These are phyloP conservation scores for Solanum microdontum DNA, from an alignment of 257 asterid species.

Conservation along the genomic window DNA sequence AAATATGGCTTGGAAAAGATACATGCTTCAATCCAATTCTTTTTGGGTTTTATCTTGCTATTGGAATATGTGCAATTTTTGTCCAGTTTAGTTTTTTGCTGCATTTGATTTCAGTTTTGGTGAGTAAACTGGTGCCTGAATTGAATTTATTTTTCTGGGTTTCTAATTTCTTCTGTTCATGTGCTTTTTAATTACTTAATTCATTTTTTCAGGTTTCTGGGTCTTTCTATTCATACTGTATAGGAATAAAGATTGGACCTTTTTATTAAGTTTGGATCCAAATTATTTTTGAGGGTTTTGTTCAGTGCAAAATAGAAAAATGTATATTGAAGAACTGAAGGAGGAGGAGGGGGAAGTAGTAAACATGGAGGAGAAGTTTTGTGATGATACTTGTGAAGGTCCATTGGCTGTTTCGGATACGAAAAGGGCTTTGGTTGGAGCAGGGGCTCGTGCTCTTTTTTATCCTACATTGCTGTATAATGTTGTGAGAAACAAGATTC, in stretches of 20 bases:
- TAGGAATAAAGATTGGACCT: background rate
- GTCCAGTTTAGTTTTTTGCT: constrained; percentile 7
- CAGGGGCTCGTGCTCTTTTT: constrained; percentile 91
- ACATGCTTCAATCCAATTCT: constrained; percentile 20
- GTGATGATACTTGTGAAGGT: constrained; percentile 26
- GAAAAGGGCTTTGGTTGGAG: constrained; percentile 79
- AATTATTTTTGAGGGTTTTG: background rate
- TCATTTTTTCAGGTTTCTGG: background rate
- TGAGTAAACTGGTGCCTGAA: background rate
- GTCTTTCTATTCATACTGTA: background rate
- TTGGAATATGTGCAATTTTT: constrained; percentile 5
- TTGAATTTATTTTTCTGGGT: background rate
- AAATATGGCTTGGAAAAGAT: background rate
- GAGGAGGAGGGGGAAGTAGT: constrained; percentile 42
- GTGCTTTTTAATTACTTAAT: background rate
- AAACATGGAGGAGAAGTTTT: constrained; percentile 24
- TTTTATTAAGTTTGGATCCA: background rate
- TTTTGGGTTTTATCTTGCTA: constrained; percentile 17
- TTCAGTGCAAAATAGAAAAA: constrained; percentile 6
- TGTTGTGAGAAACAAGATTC: constrained; percentile 75
- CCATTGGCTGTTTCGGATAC: constrained; percentile 46
- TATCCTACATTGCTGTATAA: constrained; percentile 89
- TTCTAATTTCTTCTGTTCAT: background rate
- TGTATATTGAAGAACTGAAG: constrained; percentile 63
- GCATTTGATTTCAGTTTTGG: background rate